phyloP scores from a whole-genome alignment of 768 basidiomycete species.

The Trametes maxima region DNA sequence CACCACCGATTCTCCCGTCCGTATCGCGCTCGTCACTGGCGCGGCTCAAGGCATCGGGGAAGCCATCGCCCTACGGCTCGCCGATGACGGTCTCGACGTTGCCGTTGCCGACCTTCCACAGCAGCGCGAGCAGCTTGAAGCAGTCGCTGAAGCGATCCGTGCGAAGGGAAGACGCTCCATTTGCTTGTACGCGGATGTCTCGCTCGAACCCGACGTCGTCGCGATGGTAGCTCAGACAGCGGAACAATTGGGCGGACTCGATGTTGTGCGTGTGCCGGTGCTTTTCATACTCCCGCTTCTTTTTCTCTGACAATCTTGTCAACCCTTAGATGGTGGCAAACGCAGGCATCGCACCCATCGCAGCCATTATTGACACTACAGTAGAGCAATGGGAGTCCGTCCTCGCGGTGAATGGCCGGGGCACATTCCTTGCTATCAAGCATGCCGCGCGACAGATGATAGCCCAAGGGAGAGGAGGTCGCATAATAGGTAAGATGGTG shows the following conservation, averaged over 20 bases:
- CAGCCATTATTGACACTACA: slow-evolving; percentile 10
- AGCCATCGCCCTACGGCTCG: slow-evolving; percentile 32
- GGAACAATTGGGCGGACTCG: slow-evolving; percentile 42
- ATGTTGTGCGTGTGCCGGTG: slow-evolving; percentile 43
- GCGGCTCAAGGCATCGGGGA: slow-evolving; percentile 34
- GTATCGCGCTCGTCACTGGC: slow-evolving; percentile 33
- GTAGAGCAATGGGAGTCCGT: slow-evolving; percentile 17
- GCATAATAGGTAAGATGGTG: slow-evolving; percentile 38
- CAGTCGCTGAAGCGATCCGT: slow-evolving; percentile 21
- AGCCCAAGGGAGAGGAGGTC: slow-evolving; percentile 40
- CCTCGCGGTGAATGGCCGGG: slow-evolving; percentile 36
- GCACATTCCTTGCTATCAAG: slow-evolving; percentile 42
- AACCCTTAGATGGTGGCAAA: slow-evolving; percentile 34
- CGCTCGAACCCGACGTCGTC: slow-evolving; percentile 43
- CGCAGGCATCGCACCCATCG: slow-evolving; percentile 24
- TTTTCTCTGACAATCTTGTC: background rate
- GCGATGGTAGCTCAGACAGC: slow-evolving; percentile 38
- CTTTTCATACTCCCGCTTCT: background rate
- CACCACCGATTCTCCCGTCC: background rate
- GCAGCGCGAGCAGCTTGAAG: slow-evolving; percentile 18
- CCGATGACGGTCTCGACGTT: slow-evolving; percentile 31
- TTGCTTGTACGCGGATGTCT: slow-evolving; percentile 43
- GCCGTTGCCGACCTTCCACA: slow-evolving; percentile 23
- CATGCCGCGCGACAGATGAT: slow-evolving; percentile 44
- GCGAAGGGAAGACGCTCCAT: slow-evolving; percentile 29